phyloP scores from a whole-genome alignment of 495 filamentous ascomycete genomes.

The Podospora bellae-mahoneyi region DNA sequence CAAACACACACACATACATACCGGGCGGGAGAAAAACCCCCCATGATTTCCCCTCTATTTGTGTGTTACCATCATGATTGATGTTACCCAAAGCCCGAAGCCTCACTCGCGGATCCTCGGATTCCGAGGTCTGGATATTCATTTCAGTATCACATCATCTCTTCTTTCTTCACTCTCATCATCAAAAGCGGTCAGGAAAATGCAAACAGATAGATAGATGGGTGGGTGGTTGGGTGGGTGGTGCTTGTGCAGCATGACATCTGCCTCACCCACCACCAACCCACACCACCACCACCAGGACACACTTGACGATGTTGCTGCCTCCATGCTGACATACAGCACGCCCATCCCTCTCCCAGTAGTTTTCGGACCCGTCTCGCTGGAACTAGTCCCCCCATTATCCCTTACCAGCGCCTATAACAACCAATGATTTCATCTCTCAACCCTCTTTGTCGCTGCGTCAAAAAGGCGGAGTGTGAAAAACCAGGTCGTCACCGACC shows the following conservation, averaged over 20 bases:
- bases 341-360: not conserved
- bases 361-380: not conserved
- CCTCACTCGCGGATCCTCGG: not conserved
- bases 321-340: not conserved
- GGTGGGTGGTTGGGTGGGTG: not conserved
- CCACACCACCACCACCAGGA: not conserved
- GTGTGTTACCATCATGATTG: not conserved
- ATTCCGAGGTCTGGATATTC: not conserved
- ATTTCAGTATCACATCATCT: not conserved
- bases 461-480: not conserved
- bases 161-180: not conserved
- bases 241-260: not conserved
- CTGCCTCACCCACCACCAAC: not conserved
- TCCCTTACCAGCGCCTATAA: not conserved
- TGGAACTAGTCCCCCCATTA: not conserved
- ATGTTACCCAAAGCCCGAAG: not conserved
- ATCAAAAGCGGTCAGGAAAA: not conserved
- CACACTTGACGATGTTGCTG: not conserved
- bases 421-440: not conserved
- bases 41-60: not conserved
- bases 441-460: not conserved
- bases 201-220: not conserved
- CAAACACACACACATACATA: not conserved
- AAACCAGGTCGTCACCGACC: not conserved
- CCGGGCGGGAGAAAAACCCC: not conserved